These are phyloP conservation scores for Rhodotorula sp. DNA, from an alignment of 1,284 basidiomycete species.

Conservation along the genomic window DNA sequence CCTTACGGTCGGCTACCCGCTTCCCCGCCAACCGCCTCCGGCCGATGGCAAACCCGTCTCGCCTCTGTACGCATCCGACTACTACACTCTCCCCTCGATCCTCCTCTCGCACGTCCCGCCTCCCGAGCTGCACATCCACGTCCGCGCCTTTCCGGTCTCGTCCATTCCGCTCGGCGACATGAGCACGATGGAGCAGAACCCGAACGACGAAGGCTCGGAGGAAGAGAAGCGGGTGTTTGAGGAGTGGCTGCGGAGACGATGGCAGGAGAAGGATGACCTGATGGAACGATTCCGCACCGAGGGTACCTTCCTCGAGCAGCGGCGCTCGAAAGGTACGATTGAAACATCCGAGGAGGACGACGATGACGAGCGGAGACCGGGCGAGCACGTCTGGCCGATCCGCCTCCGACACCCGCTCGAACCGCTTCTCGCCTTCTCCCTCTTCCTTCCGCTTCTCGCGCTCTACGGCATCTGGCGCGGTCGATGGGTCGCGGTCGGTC, in stretches of 20 bases:
- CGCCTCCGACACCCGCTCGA: slow-evolving; percentile 12
- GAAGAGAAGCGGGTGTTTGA: slow-evolving; percentile 74
- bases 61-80: slow-evolving; percentile 65
- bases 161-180: slow-evolving; percentile 34
- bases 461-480: background rate
- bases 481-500: too few species aligned
- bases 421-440: slow-evolving; percentile 11
- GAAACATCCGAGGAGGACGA: background rate
- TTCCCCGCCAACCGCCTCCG: slow-evolving; percentile 9
- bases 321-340: background rate
- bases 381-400: slow-evolving; percentile 10
- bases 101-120: slow-evolving; percentile 71
- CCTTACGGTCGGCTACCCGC: slow-evolving; percentile 43
- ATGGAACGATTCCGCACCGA: slow-evolving; percentile 20
- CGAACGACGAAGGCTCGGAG: slow-evolving; percentile 59
- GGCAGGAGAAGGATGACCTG: slow-evolving; percentile 78
- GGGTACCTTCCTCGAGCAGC: slow-evolving; percentile 7
- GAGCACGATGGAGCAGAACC: background rate
- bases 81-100: slow-evolving; percentile 84
- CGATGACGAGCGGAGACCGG: background rate
- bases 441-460: slow-evolving; percentile 3
- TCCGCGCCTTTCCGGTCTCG: slow-evolving; percentile 69
- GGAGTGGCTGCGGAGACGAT: slow-evolving; percentile 73
- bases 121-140: slow-evolving; percentile 80
- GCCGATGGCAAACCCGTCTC: background rate